A percentile compares a stretch with the other conserved stretches of the same genome.
phyloP scores from a whole-genome alignment of 805 yeast genomes.

The Ogataea sp. region DNA sequence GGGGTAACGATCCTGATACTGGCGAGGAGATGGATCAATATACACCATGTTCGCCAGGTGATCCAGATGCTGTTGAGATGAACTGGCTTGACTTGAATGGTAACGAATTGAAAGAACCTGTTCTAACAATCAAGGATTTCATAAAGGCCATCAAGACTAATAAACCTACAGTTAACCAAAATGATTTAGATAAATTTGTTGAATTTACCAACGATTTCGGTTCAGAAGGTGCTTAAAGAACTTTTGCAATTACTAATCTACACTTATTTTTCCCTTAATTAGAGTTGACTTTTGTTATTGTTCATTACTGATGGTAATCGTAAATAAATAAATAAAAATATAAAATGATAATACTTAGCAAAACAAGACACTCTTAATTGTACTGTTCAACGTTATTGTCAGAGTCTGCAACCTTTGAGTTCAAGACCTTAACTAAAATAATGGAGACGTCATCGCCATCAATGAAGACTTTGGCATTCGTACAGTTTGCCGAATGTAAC shows the following conservation, averaged over 20 bases:
- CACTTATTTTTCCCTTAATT: not conserved
- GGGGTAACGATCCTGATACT: conserved; percentile 30
- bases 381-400: conserved; percentile 45
- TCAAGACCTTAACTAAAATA: conserved; percentile 53
- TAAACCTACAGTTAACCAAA: conserved; percentile 88
- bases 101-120: conserved; percentile 87
- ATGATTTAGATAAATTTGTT: conserved; percentile 73
- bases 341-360: no score
- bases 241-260: not conserved
- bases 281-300: not conserved
- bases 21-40: conserved; percentile 35
- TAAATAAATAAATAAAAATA: no score
- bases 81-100: conserved; percentile 89
- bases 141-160: conserved; percentile 85
- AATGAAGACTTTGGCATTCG: conserved; percentile 64
- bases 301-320: no score
- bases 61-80: conserved; percentile 74
- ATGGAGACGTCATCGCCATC: conserved; percentile 57
- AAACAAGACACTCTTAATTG: no score
- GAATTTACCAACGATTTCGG: conserved; percentile 94
- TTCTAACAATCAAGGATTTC: conserved; percentile 83
- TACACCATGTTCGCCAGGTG: conserved; percentile 99
- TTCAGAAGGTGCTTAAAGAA: conserved; percentile 75
- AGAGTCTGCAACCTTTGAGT: conserved; percentile 74
- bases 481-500: conserved; percentile 52